Percentiles rank a stretch among this genome's conserved stretches.
Conservation (phyloP, 176 grass and related monocot species). For the Aegilops umbellulata region DNA sequence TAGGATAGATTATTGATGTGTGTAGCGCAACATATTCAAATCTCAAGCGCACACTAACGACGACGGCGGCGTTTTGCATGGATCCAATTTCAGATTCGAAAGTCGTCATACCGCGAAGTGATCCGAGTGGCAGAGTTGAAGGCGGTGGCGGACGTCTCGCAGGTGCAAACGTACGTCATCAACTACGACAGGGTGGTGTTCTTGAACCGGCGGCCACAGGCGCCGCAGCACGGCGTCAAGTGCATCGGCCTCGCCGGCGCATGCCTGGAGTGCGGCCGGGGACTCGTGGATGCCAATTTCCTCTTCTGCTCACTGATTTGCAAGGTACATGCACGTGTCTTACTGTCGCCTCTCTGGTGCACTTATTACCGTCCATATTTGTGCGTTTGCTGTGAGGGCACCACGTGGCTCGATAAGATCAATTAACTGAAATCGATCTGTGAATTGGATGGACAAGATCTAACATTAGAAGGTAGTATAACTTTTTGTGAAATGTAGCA, state of each 20-base stretch:
- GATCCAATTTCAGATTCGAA: neutral
- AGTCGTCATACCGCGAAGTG: neutral
- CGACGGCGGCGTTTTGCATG: neutral
- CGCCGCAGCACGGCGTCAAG: neutral
- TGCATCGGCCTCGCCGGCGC: too few species aligned
- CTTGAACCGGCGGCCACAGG: neutral
- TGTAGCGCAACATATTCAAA: neutral
- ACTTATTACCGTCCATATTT: neutral
- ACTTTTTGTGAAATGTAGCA: too few species aligned
- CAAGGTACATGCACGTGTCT: slow-evolving; percentile 41
- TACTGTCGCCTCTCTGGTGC: too few species aligned
- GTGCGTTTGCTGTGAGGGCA: neutral
- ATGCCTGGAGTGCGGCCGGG: neutral
- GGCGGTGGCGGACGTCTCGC: neutral
- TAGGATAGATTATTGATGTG: neutral
- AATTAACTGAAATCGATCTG: too few species aligned
- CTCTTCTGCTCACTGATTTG: slow-evolving; percentile 72
- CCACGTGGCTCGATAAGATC: neutral
- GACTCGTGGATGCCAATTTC: neutral
- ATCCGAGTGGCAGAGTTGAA: neutral
- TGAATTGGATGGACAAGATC: neutral
- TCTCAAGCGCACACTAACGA: neutral
- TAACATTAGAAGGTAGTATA: neutral
- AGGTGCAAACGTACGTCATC: slow-evolving; percentile 1
- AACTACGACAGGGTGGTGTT: neutral